These are phyloP conservation scores for Aspergillus vadensis DNA, from an alignment of 2,329 filamentous ascomycete species.

Conservation along the genomic window DNA sequence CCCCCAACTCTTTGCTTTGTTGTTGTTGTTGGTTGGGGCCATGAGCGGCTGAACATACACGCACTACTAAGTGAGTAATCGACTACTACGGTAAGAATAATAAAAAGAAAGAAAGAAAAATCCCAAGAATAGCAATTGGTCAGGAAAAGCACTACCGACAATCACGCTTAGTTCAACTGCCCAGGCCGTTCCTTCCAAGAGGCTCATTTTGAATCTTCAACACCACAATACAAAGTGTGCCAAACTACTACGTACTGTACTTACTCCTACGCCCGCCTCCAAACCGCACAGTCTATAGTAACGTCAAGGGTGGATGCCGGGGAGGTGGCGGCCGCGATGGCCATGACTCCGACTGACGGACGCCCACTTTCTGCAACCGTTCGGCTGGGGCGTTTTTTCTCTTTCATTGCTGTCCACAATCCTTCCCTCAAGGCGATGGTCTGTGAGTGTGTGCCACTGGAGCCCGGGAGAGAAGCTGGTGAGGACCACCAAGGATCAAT, in stretches of 20 bases:
- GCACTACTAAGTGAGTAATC: neutral
- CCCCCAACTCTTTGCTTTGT: too few relatives aligned
- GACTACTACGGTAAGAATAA: too few relatives aligned
- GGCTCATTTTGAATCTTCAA: neutral
- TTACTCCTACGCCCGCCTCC: neutral
- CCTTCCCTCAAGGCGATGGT: neutral
- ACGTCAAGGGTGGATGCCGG: slow-evolving; percentile 12
- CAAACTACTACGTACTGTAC: neutral
- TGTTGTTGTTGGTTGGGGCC: too few relatives aligned
- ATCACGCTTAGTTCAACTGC: too few relatives aligned
- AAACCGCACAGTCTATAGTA: neutral
- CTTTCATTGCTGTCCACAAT: neutral
- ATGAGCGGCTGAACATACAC: neutral
- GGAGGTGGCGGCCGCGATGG: neutral
- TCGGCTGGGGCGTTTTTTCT: slow-evolving; percentile 15
- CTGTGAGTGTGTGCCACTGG: slow-evolving; percentile 2
- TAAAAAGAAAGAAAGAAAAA: too few relatives aligned
- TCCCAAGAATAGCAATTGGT: too few relatives aligned
- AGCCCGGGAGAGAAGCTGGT: neutral
- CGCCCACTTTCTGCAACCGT: slow-evolving; percentile 20
- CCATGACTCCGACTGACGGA: slow-evolving; percentile 1
- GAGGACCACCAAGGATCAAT: slow-evolving; percentile 7
- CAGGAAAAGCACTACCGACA: too few relatives aligned
- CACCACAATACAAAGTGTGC: neutral
- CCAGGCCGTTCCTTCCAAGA: neutral